Base-by-base conservation (phyloP, 176 grass and related monocot species). In the Raddia guianensis region DNA sequence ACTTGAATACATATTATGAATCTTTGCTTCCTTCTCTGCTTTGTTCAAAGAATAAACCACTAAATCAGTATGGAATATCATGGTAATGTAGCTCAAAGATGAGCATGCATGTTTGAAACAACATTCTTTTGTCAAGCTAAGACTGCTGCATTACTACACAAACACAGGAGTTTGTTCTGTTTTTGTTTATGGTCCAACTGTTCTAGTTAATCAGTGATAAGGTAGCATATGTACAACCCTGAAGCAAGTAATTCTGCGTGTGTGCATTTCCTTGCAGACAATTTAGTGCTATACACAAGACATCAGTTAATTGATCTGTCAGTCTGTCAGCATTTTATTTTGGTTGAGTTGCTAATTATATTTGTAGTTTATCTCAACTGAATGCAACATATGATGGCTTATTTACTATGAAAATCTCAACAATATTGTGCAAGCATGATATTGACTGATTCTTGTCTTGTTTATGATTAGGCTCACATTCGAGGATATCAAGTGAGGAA, bases 401-500 rank as follows among this genome's bases (percentile, higher is more conserved):
- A 1, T n/a, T 57, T 47, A 7, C 20, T 68, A 35, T 19, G 13
- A 12, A 77, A 51, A 59, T 63, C 1, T 13, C 4, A 50, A 37
- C 14, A 34, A 8, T 53, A 34, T 13, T 78, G 21, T 78, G 47
- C 13, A 51, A 72, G 21, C 9, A 83, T 88, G 53, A 50, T 65
- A 67, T 10, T 27, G 57, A 60, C 9, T 34, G 60, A 68, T 80
- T 63, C 45, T 35, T 84, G 5, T 88, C 18, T 69, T 54, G 8
- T 44, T 85, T 59, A 34, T 68, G 37, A 83, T 50, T 78, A 97
- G 94, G 94, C 94, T 75, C 91, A 89, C 89, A 86, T 97, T 34
- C 89, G 94, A 52, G 91, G 94, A 53, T 73, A 93, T 76, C 94
- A 97, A 83, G 91, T 89, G 83, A 87, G 91, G 78, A 93, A 91